A percentile compares a stretch with the other conserved stretches of the same genome.
These are phyloP conservation scores for Xenosphaeropsis pyriputrescens DNA, from an alignment of 2,329 filamentous ascomycete genomes.

Conservation along the genomic window DNA sequence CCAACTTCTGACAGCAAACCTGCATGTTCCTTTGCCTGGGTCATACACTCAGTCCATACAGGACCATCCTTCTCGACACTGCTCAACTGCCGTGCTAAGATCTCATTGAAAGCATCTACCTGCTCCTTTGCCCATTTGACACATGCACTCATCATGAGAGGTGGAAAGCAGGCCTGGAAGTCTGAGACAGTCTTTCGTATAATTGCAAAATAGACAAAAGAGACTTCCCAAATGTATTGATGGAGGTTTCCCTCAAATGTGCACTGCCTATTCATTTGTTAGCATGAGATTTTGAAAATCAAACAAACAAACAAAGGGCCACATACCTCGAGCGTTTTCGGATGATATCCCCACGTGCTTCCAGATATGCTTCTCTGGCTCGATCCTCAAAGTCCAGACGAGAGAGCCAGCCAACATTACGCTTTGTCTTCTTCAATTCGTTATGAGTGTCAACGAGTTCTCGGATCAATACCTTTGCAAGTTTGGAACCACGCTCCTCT, in stretches of 20 bases:
- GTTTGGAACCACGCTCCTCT: constrained; percentile 64
- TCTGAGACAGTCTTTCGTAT: constrained; percentile 87
- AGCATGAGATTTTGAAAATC: constrained; percentile 11
- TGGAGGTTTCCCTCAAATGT: constrained; percentile 90
- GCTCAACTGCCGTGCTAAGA: constrained; percentile 73
- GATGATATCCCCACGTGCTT: constrained; percentile 63
- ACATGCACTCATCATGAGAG: constrained; percentile 79
- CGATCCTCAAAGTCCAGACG: constrained; percentile 82
- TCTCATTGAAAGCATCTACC: constrained; percentile 77
- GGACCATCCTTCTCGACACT: constrained; percentile 64
- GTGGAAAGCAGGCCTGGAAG: constrained; percentile 77
- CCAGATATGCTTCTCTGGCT: constrained; percentile 75
- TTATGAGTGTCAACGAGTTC: constrained; percentile 67
- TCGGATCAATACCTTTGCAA: constrained; percentile 64
- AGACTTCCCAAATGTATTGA: constrained; percentile 87
- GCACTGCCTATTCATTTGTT: constrained; percentile 51
- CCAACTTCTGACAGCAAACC: constrained; percentile 71
- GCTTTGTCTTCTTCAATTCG: constrained; percentile 62
- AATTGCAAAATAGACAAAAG: constrained; percentile 88
- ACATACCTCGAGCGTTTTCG: constrained; percentile 67
- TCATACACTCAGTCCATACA: constrained; percentile 73
- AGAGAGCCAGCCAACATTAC: constrained; percentile 72
- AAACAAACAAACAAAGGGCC: too few relatives aligned
- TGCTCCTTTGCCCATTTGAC: constrained; percentile 98
- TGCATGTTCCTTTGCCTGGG: constrained; percentile 67